Percentiles rank a stretch among this genome's conserved stretches.
Evolutionary conservation across 2,329 filamentous ascomycete genomes (phyloP).

Genomic region (Scedosporium apiospermum): DNA sequence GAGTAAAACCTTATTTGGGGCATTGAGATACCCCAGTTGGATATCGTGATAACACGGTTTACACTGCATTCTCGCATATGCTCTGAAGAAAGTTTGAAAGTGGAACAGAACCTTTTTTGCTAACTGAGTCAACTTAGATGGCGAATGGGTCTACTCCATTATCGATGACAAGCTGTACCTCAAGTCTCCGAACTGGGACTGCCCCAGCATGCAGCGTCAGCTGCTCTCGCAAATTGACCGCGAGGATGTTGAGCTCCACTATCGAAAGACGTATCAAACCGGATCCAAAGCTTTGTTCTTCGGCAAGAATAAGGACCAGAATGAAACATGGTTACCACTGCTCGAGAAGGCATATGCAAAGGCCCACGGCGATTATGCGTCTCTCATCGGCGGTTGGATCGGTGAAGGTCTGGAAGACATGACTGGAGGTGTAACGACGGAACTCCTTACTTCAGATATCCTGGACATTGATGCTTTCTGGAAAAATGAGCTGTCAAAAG

Average conservation of each 20-base stretch:
- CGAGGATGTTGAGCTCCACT: conserved; percentile 61
- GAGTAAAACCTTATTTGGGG: conserved; percentile 13
- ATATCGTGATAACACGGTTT: neutral
- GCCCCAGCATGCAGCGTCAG: conserved; percentile 63
- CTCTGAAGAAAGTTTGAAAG: neutral
- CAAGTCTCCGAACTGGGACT: conserved; percentile 73
- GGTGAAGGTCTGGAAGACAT: conserved; percentile 50
- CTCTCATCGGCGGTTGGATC: conserved; percentile 62
- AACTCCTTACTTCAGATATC: conserved; percentile 58
- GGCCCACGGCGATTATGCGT: conserved; percentile 67
- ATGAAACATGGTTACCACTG: conserved; percentile 75
- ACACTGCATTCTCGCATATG: neutral
- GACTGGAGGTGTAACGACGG: conserved; percentile 56
- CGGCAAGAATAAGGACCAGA: conserved; percentile 63
- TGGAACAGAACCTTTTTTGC: neutral
- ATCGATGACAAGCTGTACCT: conserved; percentile 87
- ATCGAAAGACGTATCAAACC: conserved; percentile 61
- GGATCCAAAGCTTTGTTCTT: conserved; percentile 73
- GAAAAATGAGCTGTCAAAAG: conserved; percentile 66
- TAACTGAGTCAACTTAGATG: conserved; percentile 37
- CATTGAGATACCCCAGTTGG: neutral
- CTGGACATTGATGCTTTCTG: conserved; percentile 59
- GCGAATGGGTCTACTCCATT: conserved; percentile 86
- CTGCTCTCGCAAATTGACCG: conserved; percentile 68
- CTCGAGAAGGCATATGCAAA: conserved; percentile 81